phyloP scores from a whole-genome alignment of 2,329 filamentous ascomycete species.

The Lachnellula willkommii region DNA sequence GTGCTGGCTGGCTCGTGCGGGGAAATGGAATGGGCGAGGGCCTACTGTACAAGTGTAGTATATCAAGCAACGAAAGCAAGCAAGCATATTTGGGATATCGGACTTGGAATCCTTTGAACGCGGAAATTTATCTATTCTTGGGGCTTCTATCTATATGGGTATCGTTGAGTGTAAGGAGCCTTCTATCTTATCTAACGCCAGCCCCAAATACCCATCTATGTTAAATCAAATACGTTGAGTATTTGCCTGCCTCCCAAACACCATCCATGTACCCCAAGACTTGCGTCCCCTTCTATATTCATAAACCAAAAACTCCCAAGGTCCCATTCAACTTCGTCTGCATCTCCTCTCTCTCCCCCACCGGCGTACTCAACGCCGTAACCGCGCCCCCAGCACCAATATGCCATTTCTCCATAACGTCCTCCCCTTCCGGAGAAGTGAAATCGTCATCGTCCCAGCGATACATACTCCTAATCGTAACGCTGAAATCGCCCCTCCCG shows the following conservation, averaged over 20 bases:
- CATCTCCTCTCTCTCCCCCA: constrained; percentile 90
- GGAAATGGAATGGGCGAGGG: neutral
- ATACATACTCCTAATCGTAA: constrained; percentile 81
- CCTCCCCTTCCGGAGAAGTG: constrained; percentile 18
- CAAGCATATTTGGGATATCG: neutral
- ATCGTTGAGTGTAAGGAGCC: constrained; percentile 14
- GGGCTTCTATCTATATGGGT: constrained; percentile 2
- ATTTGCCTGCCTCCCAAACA: constrained; percentile 1
- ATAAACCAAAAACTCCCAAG: constrained; percentile 22
- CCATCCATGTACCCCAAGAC: neutral
- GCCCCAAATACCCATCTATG: neutral
- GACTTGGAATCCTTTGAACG: neutral
- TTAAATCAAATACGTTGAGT: constrained; percentile 18
- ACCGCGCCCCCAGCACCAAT: constrained; percentile 89
- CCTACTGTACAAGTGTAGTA: constrained; percentile 4
- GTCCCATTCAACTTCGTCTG: constrained; percentile 52
- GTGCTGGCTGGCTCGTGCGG: neutral
- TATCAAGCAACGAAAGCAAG: neutral
- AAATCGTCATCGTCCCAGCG: constrained; percentile 49
- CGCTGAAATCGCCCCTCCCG: constrained; percentile 83
- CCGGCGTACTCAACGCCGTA: constrained; percentile 73
- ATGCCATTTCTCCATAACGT: constrained; percentile 60
- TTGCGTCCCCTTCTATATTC: no score
- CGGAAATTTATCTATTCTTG: no score
- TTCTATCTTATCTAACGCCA: neutral